Base-by-base conservation (phyloP, 176 grass and related monocot genomes). In the Lolium multiflorum region DNA sequence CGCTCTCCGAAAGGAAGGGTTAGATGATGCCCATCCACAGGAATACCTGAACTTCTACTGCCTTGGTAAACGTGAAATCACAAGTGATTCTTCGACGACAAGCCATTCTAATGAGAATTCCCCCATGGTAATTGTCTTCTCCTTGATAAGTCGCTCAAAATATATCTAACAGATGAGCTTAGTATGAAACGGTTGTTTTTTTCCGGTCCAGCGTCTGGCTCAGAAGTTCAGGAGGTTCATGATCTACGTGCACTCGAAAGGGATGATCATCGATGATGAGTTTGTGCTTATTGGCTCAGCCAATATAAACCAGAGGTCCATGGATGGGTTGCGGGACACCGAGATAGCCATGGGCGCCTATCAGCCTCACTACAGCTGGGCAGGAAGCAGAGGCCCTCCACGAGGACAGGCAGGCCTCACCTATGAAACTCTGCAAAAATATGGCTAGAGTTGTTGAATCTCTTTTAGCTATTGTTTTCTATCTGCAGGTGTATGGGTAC, bases 231-330 rank as follows among this genome's bases (percentile, higher is more conserved):
- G 75, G 84, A 90, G 93, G 73, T 95, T 95, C 79, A 95, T 95
- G 93, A 95, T 95, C 62, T 95, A 95, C 11, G 93, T 95, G 24
- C 93, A 95, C 69, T 95, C 93, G 0, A 95, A 95, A 77, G 88
- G 90, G 21, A 92, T 95, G 93, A 77, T 95, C 54, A 83, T 95
- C 7, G 93, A 95, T 10, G 90, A 95, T 11, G 90, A 95, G 70
- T 92, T 83, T 9, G 88, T 95, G 4, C 71, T 95, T 55, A 86
- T 95, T 2, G 93, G 93, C 39, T 95, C 90, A 8, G 93, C 93
- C 41, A 95, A 95, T 71, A 92, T 95, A 71, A 95, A 95, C 85
- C 93, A 95, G 80, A 90, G 93, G 56, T 95, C 93, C 15, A 86
- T 95, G 93, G 93, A 95, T 0, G 93, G 93, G 1, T 86, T 90